These are phyloP conservation scores for Ophiostoma angusticollis DNA, from an alignment of 2,329 filamentous ascomycete species.

Conservation along the genomic window DNA sequence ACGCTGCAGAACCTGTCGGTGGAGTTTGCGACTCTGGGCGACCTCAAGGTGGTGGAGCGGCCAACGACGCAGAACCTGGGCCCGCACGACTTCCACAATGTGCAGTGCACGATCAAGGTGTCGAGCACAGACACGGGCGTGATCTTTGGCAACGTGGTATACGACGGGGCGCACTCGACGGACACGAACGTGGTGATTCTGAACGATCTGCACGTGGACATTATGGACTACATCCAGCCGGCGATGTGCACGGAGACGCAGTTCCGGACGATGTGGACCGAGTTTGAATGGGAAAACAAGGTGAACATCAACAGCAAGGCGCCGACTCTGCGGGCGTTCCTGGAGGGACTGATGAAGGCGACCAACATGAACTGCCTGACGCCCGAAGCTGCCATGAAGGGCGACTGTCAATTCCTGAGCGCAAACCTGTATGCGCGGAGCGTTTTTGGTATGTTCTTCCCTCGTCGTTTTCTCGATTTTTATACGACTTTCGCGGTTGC, in stretches of 20 bases:
- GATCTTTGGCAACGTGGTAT: slow-evolving; percentile 97
- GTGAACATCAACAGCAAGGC: slow-evolving; percentile 99
- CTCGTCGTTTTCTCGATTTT: background rate
- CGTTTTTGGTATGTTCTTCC: slow-evolving; percentile 73
- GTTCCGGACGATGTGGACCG: slow-evolving; percentile 99
- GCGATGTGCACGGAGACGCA: slow-evolving; percentile 94
- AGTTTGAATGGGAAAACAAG: slow-evolving; percentile 99
- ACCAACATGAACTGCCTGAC: slow-evolving; percentile 99
- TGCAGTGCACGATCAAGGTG: slow-evolving; percentile 97
- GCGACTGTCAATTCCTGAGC: slow-evolving; percentile 94
- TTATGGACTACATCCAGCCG: slow-evolving; percentile 99
- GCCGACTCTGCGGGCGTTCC: slow-evolving; percentile 79
- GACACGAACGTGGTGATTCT: slow-evolving; percentile 96
- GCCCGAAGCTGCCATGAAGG: slow-evolving; percentile 89
- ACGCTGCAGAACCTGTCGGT: slow-evolving; percentile 95
- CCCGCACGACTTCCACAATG: slow-evolving; percentile 93
- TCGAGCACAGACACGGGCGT: slow-evolving; percentile 88
- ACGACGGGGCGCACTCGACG: slow-evolving; percentile 82
- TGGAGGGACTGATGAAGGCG: slow-evolving; percentile 88
- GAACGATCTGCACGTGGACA: slow-evolving; percentile 95
- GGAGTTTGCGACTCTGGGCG: slow-evolving; percentile 94
- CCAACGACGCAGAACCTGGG: slow-evolving; percentile 93
- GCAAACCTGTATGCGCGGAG: slow-evolving; percentile 93
- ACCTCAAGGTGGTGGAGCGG: slow-evolving; percentile 93
- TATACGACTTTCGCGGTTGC: background rate